Percentiles rank a stretch among this genome's conserved stretches.
Evolutionary conservation across 2,329 filamentous ascomycete species (phyloP).

Genomic region (Hymenoscyphus albidus): DNA sequence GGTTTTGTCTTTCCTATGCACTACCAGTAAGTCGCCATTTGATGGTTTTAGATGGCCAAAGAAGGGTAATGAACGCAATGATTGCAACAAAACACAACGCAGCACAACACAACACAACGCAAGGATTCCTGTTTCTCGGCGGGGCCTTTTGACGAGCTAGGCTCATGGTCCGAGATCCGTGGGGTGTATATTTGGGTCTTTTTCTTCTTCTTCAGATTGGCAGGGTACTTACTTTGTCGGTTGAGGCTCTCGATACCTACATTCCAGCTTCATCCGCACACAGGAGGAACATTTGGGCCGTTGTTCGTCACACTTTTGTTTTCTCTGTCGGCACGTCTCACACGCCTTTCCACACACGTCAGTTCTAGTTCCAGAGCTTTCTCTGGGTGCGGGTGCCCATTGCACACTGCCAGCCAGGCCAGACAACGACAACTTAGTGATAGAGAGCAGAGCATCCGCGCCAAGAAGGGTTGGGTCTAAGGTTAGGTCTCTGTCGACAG

Average conservation of each 20-base stretch:
- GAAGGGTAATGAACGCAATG: not conserved
- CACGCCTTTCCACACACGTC: conserved; percentile 44
- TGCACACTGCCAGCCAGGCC: not conserved
- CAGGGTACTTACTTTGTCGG: conserved; percentile 55
- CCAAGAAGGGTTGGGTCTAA: not conserved
- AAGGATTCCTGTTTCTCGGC: not conserved
- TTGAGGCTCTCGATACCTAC: conserved; percentile 56
- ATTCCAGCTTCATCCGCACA: conserved; percentile 53
- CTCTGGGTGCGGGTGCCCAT: not conserved
- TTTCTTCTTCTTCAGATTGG: not conserved
- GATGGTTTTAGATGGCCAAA: not conserved
- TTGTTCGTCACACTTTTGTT: conserved; percentile 62
- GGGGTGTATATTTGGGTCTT: not conserved
- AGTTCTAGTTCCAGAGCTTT: conserved; percentile 13
- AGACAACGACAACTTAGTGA: not conserved
- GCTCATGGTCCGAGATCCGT: not conserved
- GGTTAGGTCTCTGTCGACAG: not conserved
- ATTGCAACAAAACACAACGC: not conserved
- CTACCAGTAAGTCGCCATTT: conserved; percentile 18
- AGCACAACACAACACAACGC: not conserved
- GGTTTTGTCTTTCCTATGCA: conserved; percentile 57
- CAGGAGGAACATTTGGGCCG: conserved; percentile 59
- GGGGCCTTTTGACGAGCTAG: not conserved
- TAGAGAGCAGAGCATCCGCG: not conserved
- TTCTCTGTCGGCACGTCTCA: conserved; percentile 56